phyloP scores from a whole-genome alignment of 495 filamentous ascomycete species.

The Penicillium herquei region DNA sequence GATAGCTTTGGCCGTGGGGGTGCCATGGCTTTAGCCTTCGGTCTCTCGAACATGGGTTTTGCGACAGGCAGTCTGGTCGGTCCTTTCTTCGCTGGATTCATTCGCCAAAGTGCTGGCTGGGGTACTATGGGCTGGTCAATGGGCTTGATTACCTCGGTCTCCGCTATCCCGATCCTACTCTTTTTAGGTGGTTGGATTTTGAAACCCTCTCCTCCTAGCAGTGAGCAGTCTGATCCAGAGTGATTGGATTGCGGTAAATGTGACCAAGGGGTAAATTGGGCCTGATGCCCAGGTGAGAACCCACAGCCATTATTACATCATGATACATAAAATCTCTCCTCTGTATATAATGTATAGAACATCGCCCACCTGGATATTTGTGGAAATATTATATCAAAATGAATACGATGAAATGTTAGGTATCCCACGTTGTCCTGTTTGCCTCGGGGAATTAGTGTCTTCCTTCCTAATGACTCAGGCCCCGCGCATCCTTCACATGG shows the following conservation, averaged over 20 bases:
- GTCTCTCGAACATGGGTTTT: slow-evolving; percentile 55
- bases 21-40: slow-evolving; percentile 59
- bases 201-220: neutral
- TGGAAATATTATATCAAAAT: too few relatives aligned
- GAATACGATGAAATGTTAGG: too few relatives aligned
- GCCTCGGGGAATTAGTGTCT: too few relatives aligned
- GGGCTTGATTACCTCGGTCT: slow-evolving; percentile 32
- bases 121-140: slow-evolving; percentile 57
- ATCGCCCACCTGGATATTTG: too few relatives aligned
- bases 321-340: neutral
- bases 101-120: slow-evolving; percentile 60
- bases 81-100: slow-evolving; percentile 60
- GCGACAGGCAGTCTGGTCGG: slow-evolving; percentile 60
- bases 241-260: neutral
- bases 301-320: neutral
- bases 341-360: neutral
- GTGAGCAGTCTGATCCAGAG: neutral
- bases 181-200: slow-evolving; percentile 28
- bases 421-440: too few relatives aligned
- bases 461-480: too few relatives aligned
- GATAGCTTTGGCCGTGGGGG: slow-evolving; percentile 50
- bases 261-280: neutral
- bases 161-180: slow-evolving; percentile 19
- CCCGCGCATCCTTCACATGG: too few relatives aligned
- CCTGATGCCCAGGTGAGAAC: too few relatives aligned